Percentiles rank a stretch among this genome's conserved stretches.
phyloP scores from a whole-genome alignment of 2,329 filamentous ascomycete genomes.

The Scorias spongiosa region DNA sequence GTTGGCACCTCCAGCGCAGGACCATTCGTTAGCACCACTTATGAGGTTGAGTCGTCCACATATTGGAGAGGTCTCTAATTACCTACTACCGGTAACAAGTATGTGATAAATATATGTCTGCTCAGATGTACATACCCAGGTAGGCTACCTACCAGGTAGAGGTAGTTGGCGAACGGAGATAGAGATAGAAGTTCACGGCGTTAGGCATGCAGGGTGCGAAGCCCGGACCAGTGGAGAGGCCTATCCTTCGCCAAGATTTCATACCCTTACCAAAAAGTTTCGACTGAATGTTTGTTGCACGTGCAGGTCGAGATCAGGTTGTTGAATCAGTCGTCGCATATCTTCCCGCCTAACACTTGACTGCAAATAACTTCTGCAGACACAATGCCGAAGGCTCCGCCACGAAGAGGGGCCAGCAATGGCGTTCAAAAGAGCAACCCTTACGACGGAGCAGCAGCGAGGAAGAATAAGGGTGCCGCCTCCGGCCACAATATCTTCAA shows the following conservation, averaged over 20 bases:
- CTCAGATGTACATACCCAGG: too few species aligned
- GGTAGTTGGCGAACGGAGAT: too few species aligned
- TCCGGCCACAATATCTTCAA: conserved; percentile 79
- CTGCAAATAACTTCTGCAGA: neutral
- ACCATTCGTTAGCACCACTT: conserved; percentile 35
- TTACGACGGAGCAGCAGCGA: conserved; percentile 27
- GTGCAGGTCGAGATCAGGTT: too few species aligned
- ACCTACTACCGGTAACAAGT: too few species aligned
- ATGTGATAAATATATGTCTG: too few species aligned
- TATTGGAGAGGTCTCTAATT: conserved; percentile 54
- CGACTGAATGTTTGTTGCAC: neutral
- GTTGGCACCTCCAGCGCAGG: conserved; percentile 43
- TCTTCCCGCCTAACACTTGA: too few species aligned
- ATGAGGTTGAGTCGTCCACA: conserved; percentile 44
- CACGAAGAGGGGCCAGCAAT: neutral
- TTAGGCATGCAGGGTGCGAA: too few species aligned
- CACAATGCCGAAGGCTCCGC: neutral
- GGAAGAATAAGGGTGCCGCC: conserved; percentile 29
- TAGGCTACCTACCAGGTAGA: too few species aligned
- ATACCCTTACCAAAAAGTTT: neutral
- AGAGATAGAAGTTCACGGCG: too few species aligned
- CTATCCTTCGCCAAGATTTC: neutral
- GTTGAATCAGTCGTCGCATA: too few species aligned
- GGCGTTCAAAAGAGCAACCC: conserved; percentile 22
- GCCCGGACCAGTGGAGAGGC: too few species aligned